These are phyloP conservation scores for Starmera caribaea DNA, from an alignment of 805 yeast species.

Conservation along the genomic window DNA sequence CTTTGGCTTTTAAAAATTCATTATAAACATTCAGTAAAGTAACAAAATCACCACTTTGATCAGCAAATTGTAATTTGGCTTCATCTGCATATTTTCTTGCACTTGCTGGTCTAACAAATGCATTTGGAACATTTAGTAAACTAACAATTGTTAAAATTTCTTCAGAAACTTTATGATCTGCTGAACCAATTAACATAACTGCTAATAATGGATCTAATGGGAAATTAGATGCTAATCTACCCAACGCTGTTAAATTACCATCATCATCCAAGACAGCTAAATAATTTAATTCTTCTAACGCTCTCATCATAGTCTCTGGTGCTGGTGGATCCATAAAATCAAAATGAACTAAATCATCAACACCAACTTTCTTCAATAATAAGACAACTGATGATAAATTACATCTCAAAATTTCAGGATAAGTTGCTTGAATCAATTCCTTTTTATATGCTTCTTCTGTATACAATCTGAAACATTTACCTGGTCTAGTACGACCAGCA, in stretches of 20 bases:
- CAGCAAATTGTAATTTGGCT: constrained; percentile 78
- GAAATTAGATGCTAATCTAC: constrained; percentile 84
- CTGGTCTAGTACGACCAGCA: constrained; percentile 99
- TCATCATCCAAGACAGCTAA: constrained; percentile 85
- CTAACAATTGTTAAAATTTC: constrained; percentile 87
- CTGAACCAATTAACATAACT: constrained; percentile 81
- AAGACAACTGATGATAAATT: constrained; percentile 87
- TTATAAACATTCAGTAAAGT: constrained; percentile 83
- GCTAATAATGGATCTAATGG: constrained; percentile 96
- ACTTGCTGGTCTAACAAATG: constrained; percentile 86
- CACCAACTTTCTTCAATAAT: constrained; percentile 87
- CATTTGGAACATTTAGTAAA: constrained; percentile 83
- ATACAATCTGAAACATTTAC: constrained; percentile 92
- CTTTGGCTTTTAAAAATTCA: constrained; percentile 72
- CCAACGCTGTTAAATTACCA: constrained; percentile 82
- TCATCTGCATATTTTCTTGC: constrained; percentile 89
- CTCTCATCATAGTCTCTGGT: constrained; percentile 99
- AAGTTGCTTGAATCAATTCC: constrained; percentile 89
- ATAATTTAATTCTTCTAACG: constrained; percentile 89
- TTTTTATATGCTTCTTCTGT: constrained; percentile 95
- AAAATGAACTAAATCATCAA: constrained; percentile 93
- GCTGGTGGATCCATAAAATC: constrained; percentile 99
- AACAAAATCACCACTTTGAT: constrained; percentile 91
- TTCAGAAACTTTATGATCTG: constrained; percentile 78
- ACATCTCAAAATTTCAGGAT: constrained; percentile 90